Evolutionary conservation across 177 flowering plant genomes (phyloP).

Genomic region (Tripterygium wilfordii): DNA sequence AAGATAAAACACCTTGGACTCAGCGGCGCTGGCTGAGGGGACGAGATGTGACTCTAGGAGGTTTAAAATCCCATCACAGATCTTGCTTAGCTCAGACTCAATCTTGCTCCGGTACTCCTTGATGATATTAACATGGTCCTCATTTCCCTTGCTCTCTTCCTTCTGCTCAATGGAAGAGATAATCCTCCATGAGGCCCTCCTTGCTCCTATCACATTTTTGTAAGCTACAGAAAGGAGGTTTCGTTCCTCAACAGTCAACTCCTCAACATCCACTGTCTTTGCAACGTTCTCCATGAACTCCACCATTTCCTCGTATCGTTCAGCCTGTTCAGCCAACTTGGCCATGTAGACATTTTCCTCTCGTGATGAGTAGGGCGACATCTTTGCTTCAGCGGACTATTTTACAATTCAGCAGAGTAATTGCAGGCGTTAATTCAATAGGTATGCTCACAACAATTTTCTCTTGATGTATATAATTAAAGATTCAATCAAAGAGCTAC

Average conservation of each 20-base stretch:
- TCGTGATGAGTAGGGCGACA: slow-evolving; percentile 52
- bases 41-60: slow-evolving; percentile 70
- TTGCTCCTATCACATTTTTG: slow-evolving; percentile 79
- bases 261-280: slow-evolving; percentile 55
- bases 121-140: slow-evolving; percentile 56
- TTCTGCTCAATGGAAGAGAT: slow-evolving; percentile 85
- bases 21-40: slow-evolving; percentile 57
- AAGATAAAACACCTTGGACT: slow-evolving; percentile 77
- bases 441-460: no score
- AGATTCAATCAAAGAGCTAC: no score
- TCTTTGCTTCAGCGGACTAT: slow-evolving; percentile 13
- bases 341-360: slow-evolving; percentile 81
- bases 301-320: slow-evolving; percentile 79
- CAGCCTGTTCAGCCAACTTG: slow-evolving; percentile 80
- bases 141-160: slow-evolving; percentile 82
- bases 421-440: no score
- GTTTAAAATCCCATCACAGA: slow-evolving; percentile 70
- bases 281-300: slow-evolving; percentile 83
- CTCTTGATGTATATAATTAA: no score
- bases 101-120: slow-evolving; percentile 76
- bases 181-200: slow-evolving; percentile 87
- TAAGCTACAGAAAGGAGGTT: slow-evolving; percentile 78
- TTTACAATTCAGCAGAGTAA: slow-evolving; percentile 7
- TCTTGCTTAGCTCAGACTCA: slow-evolving; percentile 75
- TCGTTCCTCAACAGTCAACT: slow-evolving; percentile 73